Evolutionary conservation across 805 yeast species (phyloP), one percentile per base, ranked within the genome.

Genomic region (Wickerhamiella cacticola): DNA sequence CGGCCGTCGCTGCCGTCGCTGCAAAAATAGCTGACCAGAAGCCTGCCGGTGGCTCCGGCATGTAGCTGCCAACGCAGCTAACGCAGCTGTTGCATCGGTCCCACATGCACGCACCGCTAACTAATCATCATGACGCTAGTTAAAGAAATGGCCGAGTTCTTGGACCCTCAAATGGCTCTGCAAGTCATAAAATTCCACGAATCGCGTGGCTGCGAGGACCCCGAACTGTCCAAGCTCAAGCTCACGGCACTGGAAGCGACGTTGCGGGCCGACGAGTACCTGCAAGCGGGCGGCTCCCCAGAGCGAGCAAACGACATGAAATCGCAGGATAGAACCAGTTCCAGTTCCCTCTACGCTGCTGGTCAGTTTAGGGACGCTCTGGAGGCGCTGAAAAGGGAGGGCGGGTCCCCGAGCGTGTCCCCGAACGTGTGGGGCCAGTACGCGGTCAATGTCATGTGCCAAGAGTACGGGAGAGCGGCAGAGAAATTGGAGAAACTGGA

Each of bases 131-230:
- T 44, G 47, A 19, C 40, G 21, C 62, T 78, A 58, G 73, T 80
- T 8, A 65, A 66, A 45, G 71, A 72, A 60, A 61, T 79, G 52
- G 64, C 74, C 52, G 76, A 76, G 39, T 79, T 75, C 56, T 63
- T 79, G 56, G 85, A 79, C 63, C 70, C 82, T 52, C 81, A 77
- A 56, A 63, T 79, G 59, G 66, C 72, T 49, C 75, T 71, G 52
- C 76, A 77, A 40, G 61, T 78, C 54, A 60, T 75, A 25, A 76
- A 73, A 58, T 70, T 69, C 40, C 65, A 71, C 45, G 67, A 53
- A 72, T 3, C 48, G 59, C 6, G 64, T 60, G n/a, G n/a, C 4
- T n/a, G 9, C n/a, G 10, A 4, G 7, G 19, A 31, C 16, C 4
- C 36, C 6, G 35, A 67, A 65, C 52, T 63, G 66, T 38, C 5